Conservation (phyloP, 1,139 yeast genomes). For the Hemisphaericaspora xylofermentans region DNA sequence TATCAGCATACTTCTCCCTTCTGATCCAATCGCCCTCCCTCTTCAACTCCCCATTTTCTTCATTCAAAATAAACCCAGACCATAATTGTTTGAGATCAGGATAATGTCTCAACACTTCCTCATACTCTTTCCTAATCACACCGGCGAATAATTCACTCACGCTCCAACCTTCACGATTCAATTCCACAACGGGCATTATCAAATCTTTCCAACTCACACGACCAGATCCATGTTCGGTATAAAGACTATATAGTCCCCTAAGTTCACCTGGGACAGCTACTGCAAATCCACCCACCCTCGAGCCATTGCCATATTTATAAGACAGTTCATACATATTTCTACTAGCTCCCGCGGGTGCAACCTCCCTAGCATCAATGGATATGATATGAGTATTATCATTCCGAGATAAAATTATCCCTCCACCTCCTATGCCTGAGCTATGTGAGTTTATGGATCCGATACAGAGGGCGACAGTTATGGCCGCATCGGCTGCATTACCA, state of each 20-base stretch:
- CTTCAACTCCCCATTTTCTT: conserved; percentile 16
- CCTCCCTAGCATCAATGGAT: conserved; percentile 85
- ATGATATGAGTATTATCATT: conserved; percentile 36
- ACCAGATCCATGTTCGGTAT: conserved; percentile 65
- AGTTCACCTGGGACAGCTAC: conserved; percentile 89
- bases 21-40: conserved; percentile 57
- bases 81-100: conserved; percentile 43
- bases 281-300: conserved; percentile 81
- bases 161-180: conserved; percentile 68
- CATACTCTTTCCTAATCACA: conserved; percentile 23
- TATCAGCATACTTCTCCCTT: conserved; percentile 63
- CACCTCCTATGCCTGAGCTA: conserved; percentile 93
- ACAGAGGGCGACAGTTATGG: conserved; percentile 85
- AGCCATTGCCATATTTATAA: conserved; percentile 19
- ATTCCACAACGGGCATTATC: conserved; percentile 68
- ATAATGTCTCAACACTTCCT: conserved; percentile 27
- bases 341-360: conserved; percentile 67
- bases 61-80: conserved; percentile 46
- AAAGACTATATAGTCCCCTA: conserved; percentile 70
- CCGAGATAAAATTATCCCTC: conserved; percentile 69
- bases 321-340: conserved; percentile 62
- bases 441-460: conserved; percentile 81
- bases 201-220: conserved; percentile 69
- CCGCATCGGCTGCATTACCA: conserved; percentile 87
- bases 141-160: conserved; percentile 50